These are phyloP conservation scores for Silene conica DNA, from an alignment of 148 eudicot species.

Conservation along the genomic window DNA sequence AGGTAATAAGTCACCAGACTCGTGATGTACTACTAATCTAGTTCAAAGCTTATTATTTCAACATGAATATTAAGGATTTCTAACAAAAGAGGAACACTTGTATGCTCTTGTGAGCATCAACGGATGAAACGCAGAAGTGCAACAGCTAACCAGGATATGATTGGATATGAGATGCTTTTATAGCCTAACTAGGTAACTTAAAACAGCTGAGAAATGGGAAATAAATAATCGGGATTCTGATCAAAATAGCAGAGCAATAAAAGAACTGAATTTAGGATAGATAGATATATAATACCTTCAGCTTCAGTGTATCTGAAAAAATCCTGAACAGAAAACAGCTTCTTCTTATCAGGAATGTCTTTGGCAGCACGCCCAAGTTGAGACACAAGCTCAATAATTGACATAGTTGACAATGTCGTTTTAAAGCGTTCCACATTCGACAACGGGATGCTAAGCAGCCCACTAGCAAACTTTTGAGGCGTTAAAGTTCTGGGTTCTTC, in stretches of 20 bases:
- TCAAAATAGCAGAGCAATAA: not conserved
- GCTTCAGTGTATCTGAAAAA: slow-evolving; percentile 97
- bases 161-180: not conserved
- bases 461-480: slow-evolving; percentile 68
- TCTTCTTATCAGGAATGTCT: slow-evolving; percentile 93
- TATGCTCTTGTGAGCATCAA: not conserved
- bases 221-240: not conserved
- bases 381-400: slow-evolving; percentile 82
- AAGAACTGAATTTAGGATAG: not conserved
- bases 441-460: slow-evolving; percentile 81
- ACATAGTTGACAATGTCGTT: slow-evolving; percentile 78
- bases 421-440: slow-evolving; percentile 96
- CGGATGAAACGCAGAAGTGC: not conserved
- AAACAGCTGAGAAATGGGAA: not conserved
- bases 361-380: slow-evolving; percentile 70
- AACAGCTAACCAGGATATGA: not conserved
- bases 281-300: slow-evolving; percentile 52
- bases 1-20: not conserved
- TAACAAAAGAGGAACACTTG: not conserved
- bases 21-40: not conserved
- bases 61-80: not conserved
- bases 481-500: slow-evolving; percentile 54
- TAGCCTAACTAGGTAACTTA: not conserved
- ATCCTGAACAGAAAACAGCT: slow-evolving; percentile 92
- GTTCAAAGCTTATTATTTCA: not conserved